Evolutionary conservation across 352 stramenopile genomes (phyloP).

Genomic region (Phytophthora brassicae): DNA sequence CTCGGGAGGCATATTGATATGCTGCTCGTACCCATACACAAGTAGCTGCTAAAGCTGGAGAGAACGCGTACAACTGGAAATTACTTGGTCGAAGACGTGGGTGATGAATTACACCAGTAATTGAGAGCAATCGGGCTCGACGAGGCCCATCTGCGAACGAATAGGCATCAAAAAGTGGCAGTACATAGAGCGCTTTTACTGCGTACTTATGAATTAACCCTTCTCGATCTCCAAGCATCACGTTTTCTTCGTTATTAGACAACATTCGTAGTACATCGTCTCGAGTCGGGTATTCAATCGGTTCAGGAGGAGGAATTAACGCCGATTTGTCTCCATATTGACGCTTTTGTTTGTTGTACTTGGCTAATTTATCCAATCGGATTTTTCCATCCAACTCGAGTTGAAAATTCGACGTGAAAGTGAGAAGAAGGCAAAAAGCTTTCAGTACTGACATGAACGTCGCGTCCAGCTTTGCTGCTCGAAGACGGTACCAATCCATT

Average conservation of each 20-base stretch:
- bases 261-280: constrained; percentile 71
- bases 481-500: constrained; percentile 80
- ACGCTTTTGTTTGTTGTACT: constrained; percentile 30
- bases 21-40: constrained; percentile 75
- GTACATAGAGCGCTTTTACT: constrained; percentile 76
- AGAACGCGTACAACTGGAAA: constrained; percentile 58
- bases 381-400: constrained; percentile 38
- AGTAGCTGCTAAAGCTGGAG: constrained; percentile 58
- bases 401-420: constrained; percentile 74
- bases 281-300: constrained; percentile 41
- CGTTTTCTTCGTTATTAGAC: constrained; percentile 80
- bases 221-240: constrained; percentile 76
- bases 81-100: constrained; percentile 68
- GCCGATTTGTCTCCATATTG: constrained; percentile 16
- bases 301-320: constrained; percentile 17
- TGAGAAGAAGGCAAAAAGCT: constrained; percentile 67
- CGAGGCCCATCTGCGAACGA: constrained; percentile 75
- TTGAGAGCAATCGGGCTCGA: constrained; percentile 50
- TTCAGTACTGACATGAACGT: constrained; percentile 65
- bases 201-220: constrained; percentile 77
- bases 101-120: constrained; percentile 77
- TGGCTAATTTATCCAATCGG: constrained; percentile 12
- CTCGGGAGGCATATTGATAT: constrained; percentile 68
- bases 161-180: constrained; percentile 82
- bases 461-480: constrained; percentile 57